Evolutionary conservation across 1,284 basidiomycete species (phyloP).

Genomic region (Xerocomus amazonicus): DNA sequence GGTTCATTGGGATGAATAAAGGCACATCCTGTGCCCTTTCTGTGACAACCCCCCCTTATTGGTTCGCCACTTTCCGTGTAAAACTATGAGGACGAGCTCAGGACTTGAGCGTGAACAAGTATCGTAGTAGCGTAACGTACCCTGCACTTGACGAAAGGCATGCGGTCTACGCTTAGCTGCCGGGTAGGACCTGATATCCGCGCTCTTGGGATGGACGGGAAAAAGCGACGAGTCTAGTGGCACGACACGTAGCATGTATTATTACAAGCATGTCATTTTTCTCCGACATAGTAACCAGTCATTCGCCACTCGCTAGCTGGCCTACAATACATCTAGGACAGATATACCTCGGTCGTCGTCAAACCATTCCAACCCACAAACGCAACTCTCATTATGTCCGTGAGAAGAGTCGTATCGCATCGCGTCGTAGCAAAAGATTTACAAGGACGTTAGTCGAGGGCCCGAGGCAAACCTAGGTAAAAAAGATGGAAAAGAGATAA

Average conservation of each 20-base stretch:
- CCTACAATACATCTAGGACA: slow-evolving; percentile 9
- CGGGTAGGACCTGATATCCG: background rate
- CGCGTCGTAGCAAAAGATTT: slow-evolving; percentile 20
- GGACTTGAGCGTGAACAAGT: slow-evolving; percentile 6
- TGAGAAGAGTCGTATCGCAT: slow-evolving; percentile 28
- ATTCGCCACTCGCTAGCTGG: background rate
- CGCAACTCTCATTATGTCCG: slow-evolving; percentile 3
- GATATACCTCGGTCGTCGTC: background rate
- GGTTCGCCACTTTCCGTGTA: slow-evolving; percentile 29
- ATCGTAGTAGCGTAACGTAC: slow-evolving; percentile 18
- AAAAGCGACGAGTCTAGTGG: background rate
- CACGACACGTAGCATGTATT: background rate
- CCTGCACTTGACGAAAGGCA: slow-evolving; percentile 26
- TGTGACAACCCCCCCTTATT: slow-evolving; percentile 19
- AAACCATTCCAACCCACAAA: slow-evolving; percentile 5
- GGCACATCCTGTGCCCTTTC: slow-evolving; percentile 15
- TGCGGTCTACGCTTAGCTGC: slow-evolving; percentile 9
- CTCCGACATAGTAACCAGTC: background rate
- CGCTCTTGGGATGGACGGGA: background rate
- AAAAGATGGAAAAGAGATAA: background rate
- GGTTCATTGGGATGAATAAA: slow-evolving; percentile 29
- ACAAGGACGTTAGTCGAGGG: slow-evolving; percentile 13
- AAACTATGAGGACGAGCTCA: slow-evolving; percentile 14
- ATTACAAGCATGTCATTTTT: too few relatives aligned
- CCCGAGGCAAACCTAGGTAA: background rate